A percentile compares a stretch with the other conserved stretches of the same genome.
Evolutionary conservation across 306 rosid species (phyloP).

Genomic region (Trichosanthes cucumerina): DNA sequence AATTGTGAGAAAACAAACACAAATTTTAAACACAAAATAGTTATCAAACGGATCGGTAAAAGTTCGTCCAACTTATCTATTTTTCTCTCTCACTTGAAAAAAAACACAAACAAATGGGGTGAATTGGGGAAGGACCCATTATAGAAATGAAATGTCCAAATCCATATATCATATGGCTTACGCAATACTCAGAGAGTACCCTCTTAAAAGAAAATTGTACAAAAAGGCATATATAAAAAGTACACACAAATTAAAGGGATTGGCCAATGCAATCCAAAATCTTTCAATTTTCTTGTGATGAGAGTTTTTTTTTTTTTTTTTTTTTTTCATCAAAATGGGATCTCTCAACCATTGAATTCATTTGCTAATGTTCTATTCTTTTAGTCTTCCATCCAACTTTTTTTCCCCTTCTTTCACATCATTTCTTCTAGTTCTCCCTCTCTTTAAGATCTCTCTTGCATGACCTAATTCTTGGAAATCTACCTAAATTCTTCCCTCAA

Average conservation of each 20-base stretch:
- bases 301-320: background rate
- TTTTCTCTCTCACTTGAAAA: background rate
- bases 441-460: background rate
- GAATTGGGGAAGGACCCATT: background rate
- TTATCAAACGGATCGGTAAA: too few species aligned
- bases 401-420: background rate
- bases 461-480: background rate
- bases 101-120: background rate
- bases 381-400: background rate
- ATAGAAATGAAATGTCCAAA: background rate
- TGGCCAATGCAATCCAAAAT: background rate
- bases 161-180: slow-evolving; percentile 1
- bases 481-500: too few species aligned
- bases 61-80: background rate
- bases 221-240: background rate
- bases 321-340: background rate
- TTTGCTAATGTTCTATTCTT: background rate
- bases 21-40: too few species aligned
- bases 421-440: background rate
- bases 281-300: background rate
- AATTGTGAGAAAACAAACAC: too few species aligned
- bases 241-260: background rate
- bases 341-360: background rate
- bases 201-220: background rate
- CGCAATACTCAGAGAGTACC: background rate